phyloP scores from a whole-genome alignment of 2,329 filamentous ascomycete genomes.

The Aspergillus sp. region DNA sequence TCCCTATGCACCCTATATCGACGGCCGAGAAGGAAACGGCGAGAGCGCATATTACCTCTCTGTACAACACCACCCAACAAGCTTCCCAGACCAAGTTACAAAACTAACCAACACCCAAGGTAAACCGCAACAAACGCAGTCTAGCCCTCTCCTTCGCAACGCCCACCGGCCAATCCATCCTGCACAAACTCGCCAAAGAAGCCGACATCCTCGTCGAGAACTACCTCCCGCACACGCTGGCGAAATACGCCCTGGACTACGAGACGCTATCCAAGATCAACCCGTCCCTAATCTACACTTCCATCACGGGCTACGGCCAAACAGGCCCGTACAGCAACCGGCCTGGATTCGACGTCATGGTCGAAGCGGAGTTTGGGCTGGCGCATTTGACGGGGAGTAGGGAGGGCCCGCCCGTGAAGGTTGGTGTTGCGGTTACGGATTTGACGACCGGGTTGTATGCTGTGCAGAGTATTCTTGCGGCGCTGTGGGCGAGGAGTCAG shows the following conservation, averaged over 20 bases:
- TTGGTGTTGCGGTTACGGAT: constrained; percentile 95
- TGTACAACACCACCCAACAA: constrained; percentile 50
- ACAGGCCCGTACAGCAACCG: constrained; percentile 84
- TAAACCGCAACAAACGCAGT: constrained; percentile 97
- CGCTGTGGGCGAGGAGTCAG: constrained; percentile 60
- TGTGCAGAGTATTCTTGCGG: constrained; percentile 92
- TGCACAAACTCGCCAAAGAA: constrained; percentile 79
- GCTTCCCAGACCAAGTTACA: background rate
- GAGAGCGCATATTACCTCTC: constrained; percentile 94
- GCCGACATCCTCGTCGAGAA: constrained; percentile 96
- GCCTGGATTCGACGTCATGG: constrained; percentile 98
- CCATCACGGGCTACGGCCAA: constrained; percentile 95
- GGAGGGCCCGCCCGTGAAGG: constrained; percentile 90
- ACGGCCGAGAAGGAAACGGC: constrained; percentile 55
- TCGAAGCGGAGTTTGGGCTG: constrained; percentile 94
- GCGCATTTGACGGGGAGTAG: constrained; percentile 97
- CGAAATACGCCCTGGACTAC: constrained; percentile 91
- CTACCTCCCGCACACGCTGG: constrained; percentile 83
- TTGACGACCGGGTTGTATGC: constrained; percentile 94
- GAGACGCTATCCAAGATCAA: constrained; percentile 77
- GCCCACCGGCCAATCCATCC: constrained; percentile 73
- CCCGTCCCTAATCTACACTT: constrained; percentile 85
- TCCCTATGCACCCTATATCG: constrained; percentile 78
- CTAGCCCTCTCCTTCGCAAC: constrained; percentile 83
- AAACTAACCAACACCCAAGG: constrained; percentile 52